Conservation (phyloP, 192 early-diverging fungal species). For the Fimicolochytrium jonesii region DNA sequence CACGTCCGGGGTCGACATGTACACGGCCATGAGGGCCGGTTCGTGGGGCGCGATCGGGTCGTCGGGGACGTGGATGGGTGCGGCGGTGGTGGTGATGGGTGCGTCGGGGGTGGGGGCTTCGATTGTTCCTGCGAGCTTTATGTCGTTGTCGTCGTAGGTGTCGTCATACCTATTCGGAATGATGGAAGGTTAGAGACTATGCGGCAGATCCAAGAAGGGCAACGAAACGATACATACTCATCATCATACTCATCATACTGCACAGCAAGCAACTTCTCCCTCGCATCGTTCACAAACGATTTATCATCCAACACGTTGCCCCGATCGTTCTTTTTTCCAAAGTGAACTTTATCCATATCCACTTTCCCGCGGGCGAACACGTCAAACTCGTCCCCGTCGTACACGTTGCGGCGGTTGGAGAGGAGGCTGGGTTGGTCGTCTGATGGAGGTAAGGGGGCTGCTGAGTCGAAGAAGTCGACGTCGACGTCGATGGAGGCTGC, state of each 20-base stretch:
- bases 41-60: constrained; percentile 57
- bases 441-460: neutral
- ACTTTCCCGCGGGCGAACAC: constrained; percentile 65
- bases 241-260: constrained; percentile 76
- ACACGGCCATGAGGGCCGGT: constrained; percentile 57
- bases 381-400: constrained; percentile 94
- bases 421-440: constrained; percentile 33
- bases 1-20: constrained; percentile 48
- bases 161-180: constrained; percentile 64
- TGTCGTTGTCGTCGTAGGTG: constrained; percentile 75
- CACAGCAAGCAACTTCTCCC: constrained; percentile 23
- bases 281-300: constrained; percentile 32
- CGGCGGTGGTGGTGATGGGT: neutral
- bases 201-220: neutral
- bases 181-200: neutral
- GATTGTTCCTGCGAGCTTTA: constrained; percentile 50
- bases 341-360: constrained; percentile 60
- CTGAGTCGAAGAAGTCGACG: neutral
- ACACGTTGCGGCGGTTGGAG: constrained; percentile 68
- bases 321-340: constrained; percentile 63
- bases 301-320: constrained; percentile 53
- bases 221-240: constrained; percentile 18
- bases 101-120: constrained; percentile 34
- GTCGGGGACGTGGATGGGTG: constrained; percentile 29
- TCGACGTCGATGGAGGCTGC: neutral